These are phyloP conservation scores for Kingdonia uniflora DNA, from an alignment of 164 flowering plant species.

Conservation along the genomic window DNA sequence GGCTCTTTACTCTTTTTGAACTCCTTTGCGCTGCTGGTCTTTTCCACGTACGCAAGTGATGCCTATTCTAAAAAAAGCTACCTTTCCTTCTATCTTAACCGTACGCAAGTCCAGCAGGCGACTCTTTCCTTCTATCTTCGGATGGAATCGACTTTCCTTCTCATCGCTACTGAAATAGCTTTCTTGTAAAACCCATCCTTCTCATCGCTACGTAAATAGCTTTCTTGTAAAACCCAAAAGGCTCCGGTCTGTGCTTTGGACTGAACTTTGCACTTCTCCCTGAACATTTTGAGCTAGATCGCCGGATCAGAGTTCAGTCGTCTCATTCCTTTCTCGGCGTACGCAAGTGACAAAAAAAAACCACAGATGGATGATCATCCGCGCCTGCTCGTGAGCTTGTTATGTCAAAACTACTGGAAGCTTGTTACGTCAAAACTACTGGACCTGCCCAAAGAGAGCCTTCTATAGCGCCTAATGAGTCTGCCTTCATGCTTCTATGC, in stretches of 20 bases:
- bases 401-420: too few relatives aligned
- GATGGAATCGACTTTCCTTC: not conserved
- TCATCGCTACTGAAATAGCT: not conserved
- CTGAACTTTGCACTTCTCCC: not conserved
- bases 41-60: too few relatives aligned
- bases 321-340: not conserved
- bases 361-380: not conserved
- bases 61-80: too few relatives aligned
- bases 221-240: too few relatives aligned
- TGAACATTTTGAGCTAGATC: not conserved
- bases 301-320: not conserved
- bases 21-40: too few relatives aligned
- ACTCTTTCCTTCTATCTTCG: not conserved
- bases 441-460: not conserved
- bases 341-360: too few relatives aligned
- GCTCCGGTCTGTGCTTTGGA: too few relatives aligned
- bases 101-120: not conserved
- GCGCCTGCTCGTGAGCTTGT: not conserved
- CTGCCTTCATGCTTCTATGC: not conserved
- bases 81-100: too few relatives aligned
- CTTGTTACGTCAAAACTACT: not conserved
- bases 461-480: not conserved
- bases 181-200: not conserved
- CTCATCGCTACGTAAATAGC: too few relatives aligned
- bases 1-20: too few relatives aligned